Conservation (phyloP, 805 yeast species). For the Kluyveromyces starmeri region DNA sequence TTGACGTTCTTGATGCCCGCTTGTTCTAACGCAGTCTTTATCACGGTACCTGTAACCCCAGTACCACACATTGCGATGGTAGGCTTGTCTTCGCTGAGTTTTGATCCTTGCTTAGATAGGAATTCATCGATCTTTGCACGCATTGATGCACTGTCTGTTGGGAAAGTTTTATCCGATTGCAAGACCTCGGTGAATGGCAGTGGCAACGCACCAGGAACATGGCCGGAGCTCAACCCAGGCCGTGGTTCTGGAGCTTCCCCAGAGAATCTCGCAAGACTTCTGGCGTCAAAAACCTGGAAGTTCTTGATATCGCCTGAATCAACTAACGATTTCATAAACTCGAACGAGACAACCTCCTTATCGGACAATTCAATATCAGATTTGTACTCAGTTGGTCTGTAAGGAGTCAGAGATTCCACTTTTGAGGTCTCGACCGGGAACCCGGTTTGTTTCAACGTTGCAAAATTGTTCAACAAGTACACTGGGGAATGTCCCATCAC, state of each 20-base stretch:
- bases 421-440: constrained; percentile 36
- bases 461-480: constrained; percentile 61
- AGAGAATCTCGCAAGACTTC: constrained; percentile 63
- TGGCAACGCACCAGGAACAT: constrained; percentile 70
- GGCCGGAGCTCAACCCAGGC: constrained; percentile 82
- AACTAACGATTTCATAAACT: constrained; percentile 55
- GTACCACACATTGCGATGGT: constrained; percentile 90
- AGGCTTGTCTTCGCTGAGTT: constrained; percentile 41
- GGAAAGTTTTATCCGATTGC: constrained; percentile 37
- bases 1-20: constrained; percentile 41
- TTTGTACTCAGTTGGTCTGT: constrained; percentile 27
- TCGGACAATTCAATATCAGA: constrained; percentile 30
- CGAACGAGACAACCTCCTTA: constrained; percentile 54
- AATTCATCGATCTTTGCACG: constrained; percentile 37
- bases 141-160: constrained; percentile 26
- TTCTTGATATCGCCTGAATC: constrained; percentile 35
- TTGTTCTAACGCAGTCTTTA: constrained; percentile 64
- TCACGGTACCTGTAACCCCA: constrained; percentile 89
- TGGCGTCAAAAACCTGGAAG: constrained; percentile 68
- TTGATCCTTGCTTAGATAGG: constrained; percentile 35
- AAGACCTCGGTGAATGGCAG: constrained; percentile 66
- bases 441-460: constrained; percentile 38
- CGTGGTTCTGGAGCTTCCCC: constrained; percentile 87
- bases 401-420: constrained; percentile 11
- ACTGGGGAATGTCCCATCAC: constrained; percentile 70